phyloP scores from a whole-genome alignment of 1,284 basidiomycete species.

The Moniliella sp. region DNA sequence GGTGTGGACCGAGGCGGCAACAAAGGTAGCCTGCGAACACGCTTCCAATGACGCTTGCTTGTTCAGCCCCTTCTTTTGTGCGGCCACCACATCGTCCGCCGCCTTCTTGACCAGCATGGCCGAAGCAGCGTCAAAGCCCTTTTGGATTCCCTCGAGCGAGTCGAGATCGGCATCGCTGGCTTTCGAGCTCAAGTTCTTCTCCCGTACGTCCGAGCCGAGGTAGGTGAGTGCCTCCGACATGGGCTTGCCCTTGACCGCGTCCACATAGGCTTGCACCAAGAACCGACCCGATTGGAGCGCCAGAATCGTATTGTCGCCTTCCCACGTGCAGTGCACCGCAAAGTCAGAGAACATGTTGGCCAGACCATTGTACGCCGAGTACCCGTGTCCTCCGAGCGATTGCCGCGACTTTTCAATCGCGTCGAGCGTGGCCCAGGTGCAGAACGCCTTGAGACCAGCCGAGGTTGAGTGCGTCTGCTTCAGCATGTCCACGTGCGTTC shows the following conservation, averaged over 20 bases:
- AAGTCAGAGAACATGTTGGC: constrained; percentile 40
- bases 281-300: constrained; percentile 41
- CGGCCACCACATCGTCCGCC: constrained; percentile 36
- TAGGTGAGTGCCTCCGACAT: constrained; percentile 19
- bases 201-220: constrained; percentile 33
- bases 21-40: constrained; percentile 40
- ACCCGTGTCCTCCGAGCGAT: constrained; percentile 43
- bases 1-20: constrained; percentile 39
- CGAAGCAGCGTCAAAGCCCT: constrained; percentile 39
- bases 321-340: constrained; percentile 38
- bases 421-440: constrained; percentile 42
- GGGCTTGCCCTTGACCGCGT: constrained; percentile 37
- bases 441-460: constrained; percentile 44
- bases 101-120: constrained; percentile 42
- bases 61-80: constrained; percentile 36
- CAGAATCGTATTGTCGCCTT: constrained; percentile 42
- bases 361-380: constrained; percentile 42
- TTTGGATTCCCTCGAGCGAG: constrained; percentile 38
- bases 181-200: constrained; percentile 36
- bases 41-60: constrained; percentile 41
- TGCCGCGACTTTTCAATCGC: constrained; percentile 42
- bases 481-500: constrained; percentile 37
- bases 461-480: constrained; percentile 44
- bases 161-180: constrained; percentile 33
- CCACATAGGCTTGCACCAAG: constrained; percentile 38